These are phyloP conservation scores for Pleurotus platypus DNA, from an alignment of 768 basidiomycete genomes.

Conservation along the genomic window DNA sequence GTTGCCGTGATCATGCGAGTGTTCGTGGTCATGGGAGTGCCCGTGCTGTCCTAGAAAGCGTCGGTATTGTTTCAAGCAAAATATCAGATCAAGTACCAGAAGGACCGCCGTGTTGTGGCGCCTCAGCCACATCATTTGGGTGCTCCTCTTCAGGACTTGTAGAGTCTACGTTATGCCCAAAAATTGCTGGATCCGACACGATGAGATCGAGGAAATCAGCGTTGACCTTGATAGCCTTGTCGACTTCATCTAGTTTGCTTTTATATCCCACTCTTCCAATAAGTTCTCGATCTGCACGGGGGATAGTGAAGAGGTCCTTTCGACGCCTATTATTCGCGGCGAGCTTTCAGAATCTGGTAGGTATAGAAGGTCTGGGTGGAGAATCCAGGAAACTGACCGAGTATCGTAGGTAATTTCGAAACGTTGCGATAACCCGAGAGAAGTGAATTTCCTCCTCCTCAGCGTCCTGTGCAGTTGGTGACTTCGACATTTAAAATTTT, in stretches of 20 bases:
- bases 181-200: slow-evolving; percentile 78
- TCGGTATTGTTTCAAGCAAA: slow-evolving; percentile 9
- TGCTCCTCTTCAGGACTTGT: slow-evolving; percentile 23
- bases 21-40: slow-evolving; percentile 25
- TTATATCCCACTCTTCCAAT: slow-evolving; percentile 71
- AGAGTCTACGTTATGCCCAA: slow-evolving; percentile 40
- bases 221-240: slow-evolving; percentile 77
- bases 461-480: slow-evolving; percentile 8
- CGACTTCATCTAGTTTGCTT: slow-evolving; percentile 74
- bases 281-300: slow-evolving; percentile 64
- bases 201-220: slow-evolving; percentile 74
- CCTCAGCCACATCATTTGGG: slow-evolving; percentile 21
- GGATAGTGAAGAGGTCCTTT: slow-evolving; percentile 73
- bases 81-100: not conserved
- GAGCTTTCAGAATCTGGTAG: slow-evolving; percentile 26
- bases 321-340: slow-evolving; percentile 59
- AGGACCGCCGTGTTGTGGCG: not conserved
- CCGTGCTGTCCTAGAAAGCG: slow-evolving; percentile 19
- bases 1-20: slow-evolving; percentile 32
- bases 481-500: not conserved
- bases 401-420: slow-evolving; percentile 71
- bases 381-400: slow-evolving; percentile 44
- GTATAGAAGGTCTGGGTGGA: slow-evolving; percentile 10
- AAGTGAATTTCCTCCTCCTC: slow-evolving; percentile 70
- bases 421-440: slow-evolving; percentile 69